These are phyloP conservation scores for Penicillium sp. DNA, from an alignment of 2,329 filamentous ascomycete genomes.

Conservation along the genomic window DNA sequence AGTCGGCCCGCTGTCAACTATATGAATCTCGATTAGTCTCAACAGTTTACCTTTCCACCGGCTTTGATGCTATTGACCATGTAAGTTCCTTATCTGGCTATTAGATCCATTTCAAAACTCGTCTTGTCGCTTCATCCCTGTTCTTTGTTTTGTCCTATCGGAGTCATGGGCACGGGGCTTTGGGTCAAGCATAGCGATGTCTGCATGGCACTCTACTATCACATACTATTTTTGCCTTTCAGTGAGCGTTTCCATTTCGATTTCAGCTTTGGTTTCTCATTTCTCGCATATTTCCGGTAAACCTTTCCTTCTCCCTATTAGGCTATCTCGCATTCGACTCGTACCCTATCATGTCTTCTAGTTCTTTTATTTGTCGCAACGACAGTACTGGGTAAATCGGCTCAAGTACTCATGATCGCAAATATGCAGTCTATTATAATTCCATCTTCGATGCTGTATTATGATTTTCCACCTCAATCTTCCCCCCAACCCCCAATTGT, in stretches of 20 bases:
- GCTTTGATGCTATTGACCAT: not conserved
- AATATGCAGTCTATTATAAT: not conserved
- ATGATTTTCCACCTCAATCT: too few species aligned
- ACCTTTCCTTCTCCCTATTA: not conserved
- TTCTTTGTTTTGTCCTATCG: not conserved
- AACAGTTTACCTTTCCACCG: not conserved
- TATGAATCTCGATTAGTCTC: not conserved
- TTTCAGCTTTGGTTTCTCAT: not conserved
- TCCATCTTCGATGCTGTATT: not conserved
- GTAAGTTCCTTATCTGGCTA: not conserved
- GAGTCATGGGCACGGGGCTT: not conserved
- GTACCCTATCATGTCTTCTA: not conserved
- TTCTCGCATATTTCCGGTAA: not conserved
- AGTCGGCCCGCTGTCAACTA: not conserved
- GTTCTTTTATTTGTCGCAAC: not conserved
- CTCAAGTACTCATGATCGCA: not conserved
- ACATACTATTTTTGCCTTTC: not conserved
- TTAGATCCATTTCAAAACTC: not conserved
- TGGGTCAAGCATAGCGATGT: conserved; percentile 12
- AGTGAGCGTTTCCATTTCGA: not conserved
- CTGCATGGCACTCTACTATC: not conserved
- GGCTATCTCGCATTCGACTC: not conserved
- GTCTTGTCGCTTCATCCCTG: not conserved
- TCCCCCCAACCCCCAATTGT: too few species aligned
- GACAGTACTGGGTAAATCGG: not conserved